A percentile compares a stretch with the other conserved stretches of the same genome.
These are phyloP conservation scores for Micromonas commoda DNA, from an alignment of 139 green algal species.

Conservation along the genomic window DNA sequence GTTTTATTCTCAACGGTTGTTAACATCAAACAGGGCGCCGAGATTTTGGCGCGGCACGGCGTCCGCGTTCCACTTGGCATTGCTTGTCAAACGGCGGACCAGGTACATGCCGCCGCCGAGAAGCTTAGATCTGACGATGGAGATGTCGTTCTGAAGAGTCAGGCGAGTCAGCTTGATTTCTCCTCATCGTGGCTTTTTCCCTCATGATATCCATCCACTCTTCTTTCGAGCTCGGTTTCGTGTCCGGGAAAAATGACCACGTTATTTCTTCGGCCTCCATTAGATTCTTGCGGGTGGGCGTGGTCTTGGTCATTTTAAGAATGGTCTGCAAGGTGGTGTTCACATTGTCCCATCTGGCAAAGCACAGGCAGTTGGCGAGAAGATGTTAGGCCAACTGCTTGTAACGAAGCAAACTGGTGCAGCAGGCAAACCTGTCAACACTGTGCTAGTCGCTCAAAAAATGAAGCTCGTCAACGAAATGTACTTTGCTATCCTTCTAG, in stretches of 20 bases:
- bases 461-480: conserved; percentile 92
- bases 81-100: conserved; percentile 60
- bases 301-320: conserved; percentile 90
- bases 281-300: conserved; percentile 86
- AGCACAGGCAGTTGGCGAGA: conserved; percentile 37
- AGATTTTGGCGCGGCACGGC: conserved; percentile 86
- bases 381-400: conserved; percentile 65
- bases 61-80: conserved; percentile 88
- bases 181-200: neutral
- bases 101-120: conserved; percentile 62
- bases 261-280: neutral
- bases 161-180: conserved; percentile 39
- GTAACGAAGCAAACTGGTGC: conserved; percentile 87
- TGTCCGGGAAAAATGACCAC: neutral
- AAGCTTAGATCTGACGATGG: conserved; percentile 62
- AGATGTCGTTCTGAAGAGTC: conserved; percentile 92
- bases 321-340: conserved; percentile 91
- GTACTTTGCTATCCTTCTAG: conserved; percentile 98
- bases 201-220: neutral
- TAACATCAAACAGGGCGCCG: conserved; percentile 63
- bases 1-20: neutral
- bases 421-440: conserved; percentile 94
- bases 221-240: neutral
- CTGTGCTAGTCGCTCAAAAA: conserved; percentile 77
- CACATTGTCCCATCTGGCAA: conserved; percentile 74